Conservation (phyloP, 2,329 filamentous ascomycete genomes). For the Monilinia vaccinii-corymbosi region DNA sequence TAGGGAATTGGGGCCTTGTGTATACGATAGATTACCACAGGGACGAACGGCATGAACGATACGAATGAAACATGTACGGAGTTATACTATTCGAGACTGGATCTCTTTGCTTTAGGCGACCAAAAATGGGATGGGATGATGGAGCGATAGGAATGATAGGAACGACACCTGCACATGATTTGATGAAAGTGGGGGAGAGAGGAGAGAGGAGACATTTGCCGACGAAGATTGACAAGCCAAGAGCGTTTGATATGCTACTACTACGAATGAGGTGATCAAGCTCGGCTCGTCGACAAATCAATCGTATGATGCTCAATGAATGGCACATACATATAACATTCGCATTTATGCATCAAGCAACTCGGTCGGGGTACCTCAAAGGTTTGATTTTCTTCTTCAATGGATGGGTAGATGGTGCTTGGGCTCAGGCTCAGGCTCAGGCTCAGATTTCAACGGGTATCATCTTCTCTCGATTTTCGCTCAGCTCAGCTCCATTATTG, state of each 20-base stretch:
- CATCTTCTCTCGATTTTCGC: background rate
- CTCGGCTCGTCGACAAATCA: background rate
- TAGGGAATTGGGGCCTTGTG: background rate
- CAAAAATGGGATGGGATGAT: background rate
- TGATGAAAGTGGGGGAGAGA: background rate
- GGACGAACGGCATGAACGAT: background rate
- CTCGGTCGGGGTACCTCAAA: too few relatives aligned
- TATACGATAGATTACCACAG: background rate
- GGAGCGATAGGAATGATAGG: background rate
- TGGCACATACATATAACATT: background rate
- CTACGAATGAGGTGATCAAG: background rate
- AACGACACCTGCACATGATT: background rate
- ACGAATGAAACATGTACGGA: background rate
- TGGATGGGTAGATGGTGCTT: background rate
- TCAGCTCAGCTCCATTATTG: too few relatives aligned
- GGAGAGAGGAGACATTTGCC: background rate
- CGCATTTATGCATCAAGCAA: background rate
- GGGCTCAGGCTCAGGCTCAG: background rate
- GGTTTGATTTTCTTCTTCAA: background rate
- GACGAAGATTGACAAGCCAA: too few relatives aligned
- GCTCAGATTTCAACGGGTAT: background rate
- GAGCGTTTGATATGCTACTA: background rate
- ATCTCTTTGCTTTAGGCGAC: background rate
- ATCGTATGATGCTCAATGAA: background rate
- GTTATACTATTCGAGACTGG: background rate